Conservation (phyloP, 1,284 basidiomycete species). For the Coniferiporia weirii region DNA sequence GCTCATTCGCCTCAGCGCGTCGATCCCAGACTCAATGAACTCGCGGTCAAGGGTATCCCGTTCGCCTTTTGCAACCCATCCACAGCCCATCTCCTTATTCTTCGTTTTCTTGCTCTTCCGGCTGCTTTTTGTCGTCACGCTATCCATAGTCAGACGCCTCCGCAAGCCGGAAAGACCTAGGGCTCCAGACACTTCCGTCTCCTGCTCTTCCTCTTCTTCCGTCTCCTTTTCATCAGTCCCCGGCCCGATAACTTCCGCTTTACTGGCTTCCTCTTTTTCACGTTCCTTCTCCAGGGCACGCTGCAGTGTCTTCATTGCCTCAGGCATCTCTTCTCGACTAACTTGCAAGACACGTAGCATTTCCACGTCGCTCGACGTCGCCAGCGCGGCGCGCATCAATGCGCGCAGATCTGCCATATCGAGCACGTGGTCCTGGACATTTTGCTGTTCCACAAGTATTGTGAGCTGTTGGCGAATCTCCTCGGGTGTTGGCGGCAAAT, state of each 20-base stretch:
- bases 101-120: slow-evolving; percentile 15
- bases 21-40: slow-evolving; percentile 44
- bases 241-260: slow-evolving; percentile 2
- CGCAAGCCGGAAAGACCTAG: slow-evolving; percentile 25
- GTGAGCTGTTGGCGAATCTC: slow-evolving; percentile 12
- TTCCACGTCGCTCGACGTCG: slow-evolving; percentile 54
- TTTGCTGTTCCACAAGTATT: slow-evolving; percentile 36
- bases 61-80: slow-evolving; percentile 8
- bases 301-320: slow-evolving; percentile 74
- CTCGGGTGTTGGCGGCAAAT: slow-evolving; percentile 5
- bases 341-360: slow-evolving; percentile 62
- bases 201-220: slow-evolving; percentile 1
- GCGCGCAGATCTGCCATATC: slow-evolving; percentile 56
- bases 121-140: slow-evolving; percentile 13
- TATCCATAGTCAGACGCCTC: slow-evolving; percentile 14
- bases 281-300: slow-evolving; percentile 54
- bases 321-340: slow-evolving; percentile 64
- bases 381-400: slow-evolving; percentile 53
- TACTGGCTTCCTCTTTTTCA: slow-evolving; percentile 29
- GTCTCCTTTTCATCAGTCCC: background rate
- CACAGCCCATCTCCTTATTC: slow-evolving; percentile 15
- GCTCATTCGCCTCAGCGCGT: slow-evolving; percentile 39
- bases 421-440: slow-evolving; percentile 43
- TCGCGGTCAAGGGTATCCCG: slow-evolving; percentile 37
- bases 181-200: slow-evolving; percentile 13